These are phyloP conservation scores for Epicoccum nigrum DNA, from an alignment of 2,329 filamentous ascomycete species.

Conservation along the genomic window DNA sequence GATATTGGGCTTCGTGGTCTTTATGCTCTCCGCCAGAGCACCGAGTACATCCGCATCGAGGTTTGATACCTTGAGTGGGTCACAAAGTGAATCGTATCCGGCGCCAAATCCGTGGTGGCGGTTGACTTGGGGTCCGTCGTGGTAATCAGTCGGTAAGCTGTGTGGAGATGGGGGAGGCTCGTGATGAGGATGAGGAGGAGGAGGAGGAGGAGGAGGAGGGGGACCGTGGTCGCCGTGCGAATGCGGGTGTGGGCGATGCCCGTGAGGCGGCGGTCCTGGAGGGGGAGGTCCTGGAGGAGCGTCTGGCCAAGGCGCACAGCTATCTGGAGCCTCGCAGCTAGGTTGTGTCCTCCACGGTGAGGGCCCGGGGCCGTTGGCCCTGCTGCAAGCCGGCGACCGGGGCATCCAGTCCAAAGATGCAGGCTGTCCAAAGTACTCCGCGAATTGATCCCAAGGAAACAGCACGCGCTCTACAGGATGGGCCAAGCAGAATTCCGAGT, in stretches of 20 bases:
- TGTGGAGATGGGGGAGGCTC: not conserved
- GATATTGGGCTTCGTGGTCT: conserved; percentile 16
- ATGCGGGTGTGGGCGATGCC: not conserved
- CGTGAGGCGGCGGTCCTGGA: not conserved
- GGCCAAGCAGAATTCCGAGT: conserved; percentile 25
- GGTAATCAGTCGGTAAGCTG: not conserved
- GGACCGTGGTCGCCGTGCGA: not conserved
- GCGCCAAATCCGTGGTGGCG: conserved; percentile 5
- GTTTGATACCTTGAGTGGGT: conserved; percentile 22
- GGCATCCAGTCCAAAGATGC: conserved; percentile 22
- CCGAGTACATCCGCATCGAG: conserved; percentile 15
- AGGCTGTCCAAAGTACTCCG: conserved; percentile 16
- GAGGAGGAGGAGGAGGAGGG: not conserved
- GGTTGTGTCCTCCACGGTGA: conserved; percentile 18
- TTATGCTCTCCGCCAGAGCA: conserved; percentile 3
- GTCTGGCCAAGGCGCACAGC: not conserved
- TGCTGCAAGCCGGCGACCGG: conserved; percentile 10
- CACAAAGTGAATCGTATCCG: conserved; percentile 14
- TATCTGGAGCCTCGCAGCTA: conserved; percentile 5
- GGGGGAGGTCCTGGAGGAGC: not conserved
- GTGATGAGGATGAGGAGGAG: not conserved
- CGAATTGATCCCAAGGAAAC: conserved; percentile 23
- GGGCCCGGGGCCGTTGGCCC: conserved; percentile 17
- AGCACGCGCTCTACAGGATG: conserved; percentile 20
- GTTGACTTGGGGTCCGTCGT: not conserved